A percentile compares a stretch with the other conserved stretches of the same genome.
phyloP scores from a whole-genome alignment of 306 rosid species.

The Sicyos baderoa region DNA sequence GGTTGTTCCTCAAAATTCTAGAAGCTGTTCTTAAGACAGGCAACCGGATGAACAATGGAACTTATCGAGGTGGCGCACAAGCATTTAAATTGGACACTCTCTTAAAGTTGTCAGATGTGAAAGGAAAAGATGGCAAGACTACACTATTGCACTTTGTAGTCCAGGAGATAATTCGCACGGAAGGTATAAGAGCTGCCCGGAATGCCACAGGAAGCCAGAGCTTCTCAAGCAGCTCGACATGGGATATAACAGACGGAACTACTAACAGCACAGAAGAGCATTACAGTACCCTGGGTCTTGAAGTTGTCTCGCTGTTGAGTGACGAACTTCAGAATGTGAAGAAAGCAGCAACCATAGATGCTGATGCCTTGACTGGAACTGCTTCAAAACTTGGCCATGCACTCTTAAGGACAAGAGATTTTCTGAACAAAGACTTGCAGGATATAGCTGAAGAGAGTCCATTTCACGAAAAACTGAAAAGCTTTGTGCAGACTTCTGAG shows the following conservation, averaged over 20 bases:
- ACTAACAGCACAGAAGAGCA: conserved; percentile 48
- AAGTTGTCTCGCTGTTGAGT: conserved; percentile 59
- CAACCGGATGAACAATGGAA: conserved; percentile 92
- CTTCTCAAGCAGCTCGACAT: conserved; percentile 56
- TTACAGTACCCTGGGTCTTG: conserved; percentile 55
- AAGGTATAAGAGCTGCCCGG: conserved; percentile 72
- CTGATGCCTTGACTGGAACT: conserved; percentile 68
- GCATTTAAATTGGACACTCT: conserved; percentile 94
- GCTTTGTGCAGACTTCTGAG: conserved; percentile 67
- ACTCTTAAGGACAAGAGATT: conserved; percentile 43
- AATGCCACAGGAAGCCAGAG: conserved; percentile 46
- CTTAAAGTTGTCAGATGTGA: conserved; percentile 80
- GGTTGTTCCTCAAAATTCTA: conserved; percentile 87
- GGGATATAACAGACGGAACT: conserved; percentile 43
- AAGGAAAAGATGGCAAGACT: conserved; percentile 88
- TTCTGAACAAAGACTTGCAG: conserved; percentile 41
- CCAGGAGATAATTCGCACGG: conserved; percentile 83
- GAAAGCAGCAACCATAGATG: conserved; percentile 74
- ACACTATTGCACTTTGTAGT: conserved; percentile 88
- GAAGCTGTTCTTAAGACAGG: conserved; percentile 99
- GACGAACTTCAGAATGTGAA: conserved; percentile 70
- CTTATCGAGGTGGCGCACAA: conserved; percentile 90
- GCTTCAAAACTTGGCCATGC: conserved; percentile 59
- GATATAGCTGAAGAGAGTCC: conserved; percentile 29
- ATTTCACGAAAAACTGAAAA: conserved; percentile 41